Base-by-base conservation (phyloP, 2,329 filamentous ascomycete species). In the Cladosporium sp. region DNA sequence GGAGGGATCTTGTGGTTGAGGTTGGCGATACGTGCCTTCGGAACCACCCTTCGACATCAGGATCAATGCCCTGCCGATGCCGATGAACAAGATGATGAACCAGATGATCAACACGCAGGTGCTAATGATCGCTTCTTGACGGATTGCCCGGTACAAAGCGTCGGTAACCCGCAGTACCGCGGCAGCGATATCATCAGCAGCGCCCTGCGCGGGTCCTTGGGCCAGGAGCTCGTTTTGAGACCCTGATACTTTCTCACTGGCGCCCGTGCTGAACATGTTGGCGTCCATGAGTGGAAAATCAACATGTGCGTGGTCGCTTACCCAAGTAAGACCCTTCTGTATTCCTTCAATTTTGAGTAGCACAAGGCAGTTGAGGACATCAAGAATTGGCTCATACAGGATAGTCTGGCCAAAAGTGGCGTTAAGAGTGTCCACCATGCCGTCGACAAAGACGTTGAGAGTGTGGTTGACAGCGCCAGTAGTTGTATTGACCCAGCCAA, bases 271-370 rank as follows among this genome's bases (percentile, higher is more conserved):
- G 80, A 98, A 96, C 1, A 91, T 91, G 75, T 97, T 85, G 72
- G 91, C 89, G 29, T 87, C 83, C 67, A 98, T 88, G 62, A 86
- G 79, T 0, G 95, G 95, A 71, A 99, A 90, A 67, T 87, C 82
- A 71, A 99, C 85, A 68, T 95, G 86, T 3, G 95, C 92, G 75
- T 98, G 82, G 70, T 98, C 89, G 72, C 91, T 87, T 12, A 97
- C 91, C 94, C 94, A 99, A 0, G 91, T 96, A n/a, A 98, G 84
- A 14, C 91, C 95, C 74, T 91, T 89, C 77, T 98, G 88, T 69
- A 99, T 87, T 26, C 88, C 86, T 70, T 91, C 88, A 68, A 98
- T 85, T 81, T 98, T 98, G 74, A 96, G 84, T 8, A 89, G 88
- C 69, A 98, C 87, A n/a, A 98, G 83, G 75, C 95, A 98, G 74